Evolutionary conservation across 805 yeast genomes (phyloP).

Genomic region (Sugiyamaella mastotermitis): DNA sequence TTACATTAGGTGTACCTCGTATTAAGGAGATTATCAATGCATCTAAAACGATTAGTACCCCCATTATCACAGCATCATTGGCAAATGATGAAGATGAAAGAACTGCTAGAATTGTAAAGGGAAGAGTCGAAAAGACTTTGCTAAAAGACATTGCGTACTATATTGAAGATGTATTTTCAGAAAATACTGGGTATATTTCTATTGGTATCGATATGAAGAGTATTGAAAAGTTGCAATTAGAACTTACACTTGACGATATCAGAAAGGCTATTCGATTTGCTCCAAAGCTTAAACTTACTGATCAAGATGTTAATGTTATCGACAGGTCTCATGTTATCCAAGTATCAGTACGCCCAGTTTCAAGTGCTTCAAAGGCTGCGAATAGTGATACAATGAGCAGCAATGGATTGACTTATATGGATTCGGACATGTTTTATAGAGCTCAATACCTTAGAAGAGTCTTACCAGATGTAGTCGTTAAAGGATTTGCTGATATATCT

Average conservation of each 20-base stretch:
- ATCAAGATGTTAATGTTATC: conserved; percentile 61
- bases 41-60: conserved; percentile 89
- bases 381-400: conserved; percentile 38
- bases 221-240: conserved; percentile 84
- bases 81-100: conserved; percentile 93
- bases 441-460: conserved; percentile 85
- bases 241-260: conserved; percentile 78
- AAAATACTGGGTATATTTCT: conserved; percentile 68
- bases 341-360: conserved; percentile 34
- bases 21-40: conserved; percentile 98
- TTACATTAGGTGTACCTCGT: conserved; percentile 98
- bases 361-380: conserved; percentile 48
- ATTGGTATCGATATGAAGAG: conserved; percentile 78
- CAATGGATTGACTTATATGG: conserved; percentile 28
- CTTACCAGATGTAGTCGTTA: conserved; percentile 82
- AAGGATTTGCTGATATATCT: conserved; percentile 85
- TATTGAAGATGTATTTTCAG: conserved; percentile 90
- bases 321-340: conserved; percentile 53
- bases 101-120: conserved; percentile 98
- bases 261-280: conserved; percentile 76
- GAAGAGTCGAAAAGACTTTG: conserved; percentile 89
- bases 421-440: conserved; percentile 66
- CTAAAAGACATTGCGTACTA: conserved; percentile 80
- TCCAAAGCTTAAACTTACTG: conserved; percentile 79
- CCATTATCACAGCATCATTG: conserved; percentile 88